Evolutionary conservation across 371 early-diverging fungal genomes (phyloP).

Genomic region (Polyrhizophydium stewartii): DNA sequence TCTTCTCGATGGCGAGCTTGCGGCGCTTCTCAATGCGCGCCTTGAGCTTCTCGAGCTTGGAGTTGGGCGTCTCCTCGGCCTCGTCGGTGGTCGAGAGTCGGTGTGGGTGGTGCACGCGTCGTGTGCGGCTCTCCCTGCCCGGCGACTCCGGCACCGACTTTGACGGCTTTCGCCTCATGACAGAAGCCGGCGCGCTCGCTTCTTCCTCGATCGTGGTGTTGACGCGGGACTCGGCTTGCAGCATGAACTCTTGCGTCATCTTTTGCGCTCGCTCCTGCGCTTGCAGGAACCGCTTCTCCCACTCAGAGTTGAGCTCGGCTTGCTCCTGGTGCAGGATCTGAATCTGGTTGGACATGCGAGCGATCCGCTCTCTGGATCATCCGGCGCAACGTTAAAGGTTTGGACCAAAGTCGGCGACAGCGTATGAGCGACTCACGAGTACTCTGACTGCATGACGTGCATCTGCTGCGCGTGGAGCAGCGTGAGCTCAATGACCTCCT

Average conservation of each 20-base stretch:
- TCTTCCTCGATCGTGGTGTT: too few species aligned
- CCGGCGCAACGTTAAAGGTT: background rate
- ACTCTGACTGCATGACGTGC: slow-evolving; percentile 41
- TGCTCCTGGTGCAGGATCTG: slow-evolving; percentile 5
- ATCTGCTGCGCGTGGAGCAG: slow-evolving; percentile 49
- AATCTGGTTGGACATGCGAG: slow-evolving; percentile 6
- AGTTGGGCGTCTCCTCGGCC: too few species aligned
- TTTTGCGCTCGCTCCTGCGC: slow-evolving; percentile 17
- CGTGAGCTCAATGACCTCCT: slow-evolving; percentile 51
- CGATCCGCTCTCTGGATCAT: slow-evolving; percentile 11
- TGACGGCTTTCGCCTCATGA: too few species aligned
- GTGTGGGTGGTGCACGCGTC: too few species aligned
- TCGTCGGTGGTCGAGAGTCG: too few species aligned
- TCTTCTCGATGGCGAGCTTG: background rate
- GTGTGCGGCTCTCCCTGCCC: too few species aligned
- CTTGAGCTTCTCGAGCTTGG: slow-evolving; percentile 5
- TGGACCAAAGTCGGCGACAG: too few species aligned
- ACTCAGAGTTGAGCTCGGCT: slow-evolving; percentile 10
- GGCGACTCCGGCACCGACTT: too few species aligned
- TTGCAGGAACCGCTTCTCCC: slow-evolving; percentile 6
- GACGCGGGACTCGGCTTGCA: too few species aligned
- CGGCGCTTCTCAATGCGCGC: background rate
- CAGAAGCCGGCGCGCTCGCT: too few species aligned
- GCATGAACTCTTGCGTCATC: background rate
- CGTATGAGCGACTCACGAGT: slow-evolving; percentile 21